Percentiles rank a stretch among this genome's conserved stretches.
Evolutionary conservation across 192 early-diverging fungal species (phyloP).

Genomic region (Pilobolus umbonatus): DNA sequence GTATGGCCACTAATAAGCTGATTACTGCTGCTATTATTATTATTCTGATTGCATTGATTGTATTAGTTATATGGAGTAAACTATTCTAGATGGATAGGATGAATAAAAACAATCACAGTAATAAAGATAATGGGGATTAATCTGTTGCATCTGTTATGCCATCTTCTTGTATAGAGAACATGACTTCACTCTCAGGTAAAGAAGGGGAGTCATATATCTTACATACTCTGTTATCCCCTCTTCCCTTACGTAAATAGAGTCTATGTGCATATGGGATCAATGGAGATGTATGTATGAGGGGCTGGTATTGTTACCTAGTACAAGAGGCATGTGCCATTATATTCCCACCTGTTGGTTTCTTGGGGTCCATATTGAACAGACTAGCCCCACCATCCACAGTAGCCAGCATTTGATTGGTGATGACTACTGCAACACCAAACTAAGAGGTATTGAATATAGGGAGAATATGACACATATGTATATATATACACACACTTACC

Average conservation of each 20-base stretch:
- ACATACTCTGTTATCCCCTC: constrained; percentile 87
- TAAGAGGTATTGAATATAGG: neutral
- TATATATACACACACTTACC: too few relatives aligned
- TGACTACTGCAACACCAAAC: constrained; percentile 95
- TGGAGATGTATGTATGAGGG: neutral
- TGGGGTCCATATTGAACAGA: constrained; percentile 86
- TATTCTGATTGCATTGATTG: constrained; percentile 73
- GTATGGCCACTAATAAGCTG: constrained; percentile 84
- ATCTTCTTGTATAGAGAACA: constrained; percentile 85
- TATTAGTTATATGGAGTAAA: constrained; percentile 82
- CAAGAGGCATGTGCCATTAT: constrained; percentile 97
- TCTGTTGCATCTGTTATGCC: constrained; percentile 90
- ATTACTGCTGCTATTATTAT: constrained; percentile 83
- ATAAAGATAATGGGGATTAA: neutral
- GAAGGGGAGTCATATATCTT: constrained; percentile 97
- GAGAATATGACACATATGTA: neutral
- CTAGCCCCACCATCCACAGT: constrained; percentile 81
- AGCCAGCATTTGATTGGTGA: constrained; percentile 97
- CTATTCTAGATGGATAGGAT: too few relatives aligned
- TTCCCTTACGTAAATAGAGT: constrained; percentile 87
- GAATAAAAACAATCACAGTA: neutral
- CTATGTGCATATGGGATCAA: neutral
- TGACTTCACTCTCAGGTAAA: constrained; percentile 85
- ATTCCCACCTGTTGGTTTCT: constrained; percentile 97
- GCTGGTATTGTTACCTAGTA: constrained; percentile 59